phyloP scores from a whole-genome alignment of 805 yeast species.

The Yarrowia sp. region DNA sequence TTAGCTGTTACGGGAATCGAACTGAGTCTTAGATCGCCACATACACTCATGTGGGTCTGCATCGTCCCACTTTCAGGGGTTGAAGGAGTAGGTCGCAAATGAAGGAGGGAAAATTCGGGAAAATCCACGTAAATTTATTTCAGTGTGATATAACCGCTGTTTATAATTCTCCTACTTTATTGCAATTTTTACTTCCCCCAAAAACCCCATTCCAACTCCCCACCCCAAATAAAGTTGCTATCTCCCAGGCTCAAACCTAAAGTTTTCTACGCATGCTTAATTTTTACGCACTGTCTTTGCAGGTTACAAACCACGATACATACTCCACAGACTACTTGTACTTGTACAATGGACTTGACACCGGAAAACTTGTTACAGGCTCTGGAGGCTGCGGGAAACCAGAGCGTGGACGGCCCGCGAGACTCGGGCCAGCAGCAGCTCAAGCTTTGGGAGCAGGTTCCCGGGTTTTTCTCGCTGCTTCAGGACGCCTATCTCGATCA shows the following conservation, averaged over 20 bases:
- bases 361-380: conserved; percentile 43
- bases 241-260: conserved; percentile 1
- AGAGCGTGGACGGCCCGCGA: conserved; percentile 54
- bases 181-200: too few species aligned
- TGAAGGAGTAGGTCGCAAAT: too few species aligned
- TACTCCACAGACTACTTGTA: not conserved
- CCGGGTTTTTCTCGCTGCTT: conserved; percentile 64
- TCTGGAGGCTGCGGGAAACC: conserved; percentile 59
- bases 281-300: conserved; percentile 17
- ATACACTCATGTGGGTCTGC: too few species aligned
- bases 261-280: not conserved
- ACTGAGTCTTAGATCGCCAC: too few species aligned
- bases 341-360: conserved; percentile 19
- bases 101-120: too few species aligned
- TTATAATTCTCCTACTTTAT: too few species aligned
- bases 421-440: conserved; percentile 72
- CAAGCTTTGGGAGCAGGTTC: conserved; percentile 68
- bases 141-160: too few species aligned
- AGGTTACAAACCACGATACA: not conserved
- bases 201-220: too few species aligned
- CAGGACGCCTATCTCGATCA: conserved; percentile 68
- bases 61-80: too few species aligned
- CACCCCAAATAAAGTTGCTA: conserved; percentile 19
- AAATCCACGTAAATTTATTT: too few species aligned
- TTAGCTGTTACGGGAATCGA: too few species aligned